Conservation (phyloP, 345 rosid genomes). For the Bruguiera sexangula region DNA sequence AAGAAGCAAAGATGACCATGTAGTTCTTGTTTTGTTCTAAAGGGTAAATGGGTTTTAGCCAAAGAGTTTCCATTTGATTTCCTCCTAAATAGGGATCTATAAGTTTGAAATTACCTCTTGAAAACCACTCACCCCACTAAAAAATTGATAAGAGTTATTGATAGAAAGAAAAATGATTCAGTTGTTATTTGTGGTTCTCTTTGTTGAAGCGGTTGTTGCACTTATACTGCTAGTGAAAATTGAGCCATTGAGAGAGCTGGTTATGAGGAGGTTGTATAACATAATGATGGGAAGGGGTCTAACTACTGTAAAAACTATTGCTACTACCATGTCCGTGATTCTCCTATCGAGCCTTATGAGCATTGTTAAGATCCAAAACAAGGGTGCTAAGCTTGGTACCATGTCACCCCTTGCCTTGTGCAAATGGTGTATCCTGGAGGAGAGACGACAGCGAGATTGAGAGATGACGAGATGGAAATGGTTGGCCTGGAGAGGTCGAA, state of each 20-base stretch:
- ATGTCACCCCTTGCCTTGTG: conserved; percentile 53
- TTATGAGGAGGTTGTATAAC: conserved; percentile 83
- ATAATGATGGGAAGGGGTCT: conserved; percentile 85
- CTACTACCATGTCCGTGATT: conserved; percentile 85
- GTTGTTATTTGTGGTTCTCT: conserved; percentile 71
- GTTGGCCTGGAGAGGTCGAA: too few species aligned
- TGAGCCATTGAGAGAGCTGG: conserved; percentile 88
- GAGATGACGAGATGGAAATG: too few species aligned
- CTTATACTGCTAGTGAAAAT: conserved; percentile 71
- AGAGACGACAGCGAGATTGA: too few species aligned
- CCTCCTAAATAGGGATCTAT: neutral
- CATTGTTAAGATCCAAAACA: conserved; percentile 91
- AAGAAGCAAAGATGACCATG: too few species aligned
- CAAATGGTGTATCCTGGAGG: too few species aligned
- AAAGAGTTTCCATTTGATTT: neutral
- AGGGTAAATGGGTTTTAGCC: too few species aligned
- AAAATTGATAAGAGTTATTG: neutral
- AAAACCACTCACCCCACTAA: conserved; percentile 1
- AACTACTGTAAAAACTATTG: conserved; percentile 83
- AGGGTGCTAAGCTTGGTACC: conserved; percentile 91
- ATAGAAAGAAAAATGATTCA: conserved; percentile 62
- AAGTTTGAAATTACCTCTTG: neutral
- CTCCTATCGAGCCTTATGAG: conserved; percentile 78
- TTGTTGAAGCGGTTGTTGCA: conserved; percentile 70
- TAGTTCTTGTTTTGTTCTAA: too few species aligned